Conservation (phyloP, 2,329 filamentous ascomycete species). For the Alternaria longipes region DNA sequence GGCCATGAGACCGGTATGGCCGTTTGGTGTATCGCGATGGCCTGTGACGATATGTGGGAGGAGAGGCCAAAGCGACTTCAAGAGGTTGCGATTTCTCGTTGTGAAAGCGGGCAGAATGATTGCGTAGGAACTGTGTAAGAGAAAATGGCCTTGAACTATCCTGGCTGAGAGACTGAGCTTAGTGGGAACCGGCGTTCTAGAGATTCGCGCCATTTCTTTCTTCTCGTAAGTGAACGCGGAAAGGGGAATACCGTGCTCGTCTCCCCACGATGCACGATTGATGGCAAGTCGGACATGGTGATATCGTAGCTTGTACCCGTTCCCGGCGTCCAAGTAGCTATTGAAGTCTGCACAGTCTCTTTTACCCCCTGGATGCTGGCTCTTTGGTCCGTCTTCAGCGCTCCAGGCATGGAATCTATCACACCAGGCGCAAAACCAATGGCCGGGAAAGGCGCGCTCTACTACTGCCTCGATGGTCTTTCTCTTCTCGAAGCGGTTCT, state of each 20-base stretch:
- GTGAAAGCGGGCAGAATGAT: conserved; percentile 26
- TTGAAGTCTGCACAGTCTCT: conserved; percentile 38
- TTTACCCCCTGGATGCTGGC: conserved; percentile 6
- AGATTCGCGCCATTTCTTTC: conserved; percentile 22
- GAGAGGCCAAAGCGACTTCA: conserved; percentile 24
- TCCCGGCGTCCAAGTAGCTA: conserved; percentile 32
- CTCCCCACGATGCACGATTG: conserved; percentile 28
- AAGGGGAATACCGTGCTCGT: conserved; percentile 37
- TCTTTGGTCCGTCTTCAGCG: conserved; percentile 20
- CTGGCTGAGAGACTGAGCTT: conserved; percentile 23
- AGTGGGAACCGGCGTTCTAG: conserved; percentile 22
- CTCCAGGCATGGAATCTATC: conserved; percentile 41
- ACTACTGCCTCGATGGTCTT: conserved; percentile 37
- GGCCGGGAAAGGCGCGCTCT: conserved; percentile 44
- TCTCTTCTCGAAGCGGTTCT: conserved; percentile 33
- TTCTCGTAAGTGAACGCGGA: conserved; percentile 23
- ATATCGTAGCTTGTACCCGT: conserved; percentile 34
- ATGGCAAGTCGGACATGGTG: conserved; percentile 45
- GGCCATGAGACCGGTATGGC: conserved; percentile 35
- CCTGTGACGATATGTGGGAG: conserved; percentile 40
- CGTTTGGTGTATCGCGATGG: conserved; percentile 34
- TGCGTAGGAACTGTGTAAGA: conserved; percentile 32
- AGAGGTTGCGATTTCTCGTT: conserved; percentile 17
- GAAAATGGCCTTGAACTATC: conserved; percentile 24
- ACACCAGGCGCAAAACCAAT: conserved; percentile 50